Conservation (phyloP, 805 yeast genomes). For the Clavispora vitiphila region DNA sequence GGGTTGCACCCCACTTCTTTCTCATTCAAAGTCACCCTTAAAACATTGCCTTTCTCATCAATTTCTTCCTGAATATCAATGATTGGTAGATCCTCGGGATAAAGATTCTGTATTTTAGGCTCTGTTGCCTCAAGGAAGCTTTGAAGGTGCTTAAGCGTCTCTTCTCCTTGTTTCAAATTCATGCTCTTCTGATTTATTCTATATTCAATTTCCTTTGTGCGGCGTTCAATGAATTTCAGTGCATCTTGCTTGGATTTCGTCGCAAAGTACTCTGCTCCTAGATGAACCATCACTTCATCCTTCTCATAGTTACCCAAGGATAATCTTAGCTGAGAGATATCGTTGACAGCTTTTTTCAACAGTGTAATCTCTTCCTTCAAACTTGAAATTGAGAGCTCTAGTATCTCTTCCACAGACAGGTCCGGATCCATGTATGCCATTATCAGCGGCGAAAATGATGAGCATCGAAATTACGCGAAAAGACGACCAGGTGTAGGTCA, state of each 20-base stretch:
- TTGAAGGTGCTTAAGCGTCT: not conserved
- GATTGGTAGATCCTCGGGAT: slow-evolving; percentile 46
- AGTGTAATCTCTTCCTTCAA: not conserved
- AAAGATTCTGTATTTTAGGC: not conserved
- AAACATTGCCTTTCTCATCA: slow-evolving; percentile 77
- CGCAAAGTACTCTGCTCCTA: slow-evolving; percentile 40
- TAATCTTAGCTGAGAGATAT: not conserved
- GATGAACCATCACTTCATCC: slow-evolving; percentile 20
- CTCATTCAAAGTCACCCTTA: slow-evolving; percentile 29
- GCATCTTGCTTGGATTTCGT: slow-evolving; percentile 29
- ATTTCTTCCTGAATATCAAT: slow-evolving; percentile 77
- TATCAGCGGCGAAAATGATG: not conserved
- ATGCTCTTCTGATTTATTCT: slow-evolving; percentile 37
- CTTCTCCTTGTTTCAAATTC: slow-evolving; percentile 20
- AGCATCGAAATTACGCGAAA: not conserved
- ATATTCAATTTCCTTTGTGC: slow-evolving; percentile 24
- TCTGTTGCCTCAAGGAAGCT: not conserved
- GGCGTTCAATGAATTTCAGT: slow-evolving; percentile 19
- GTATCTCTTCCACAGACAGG: not conserved
- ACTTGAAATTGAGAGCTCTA: not conserved
- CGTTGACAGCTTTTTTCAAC: not conserved
- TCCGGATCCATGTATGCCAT: not conserved
- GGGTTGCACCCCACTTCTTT: slow-evolving; percentile 16
- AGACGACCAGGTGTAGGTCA: no score
- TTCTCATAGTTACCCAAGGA: not conserved